phyloP scores from a whole-genome alignment of 768 basidiomycete species.

The Lentinula sp. region DNA sequence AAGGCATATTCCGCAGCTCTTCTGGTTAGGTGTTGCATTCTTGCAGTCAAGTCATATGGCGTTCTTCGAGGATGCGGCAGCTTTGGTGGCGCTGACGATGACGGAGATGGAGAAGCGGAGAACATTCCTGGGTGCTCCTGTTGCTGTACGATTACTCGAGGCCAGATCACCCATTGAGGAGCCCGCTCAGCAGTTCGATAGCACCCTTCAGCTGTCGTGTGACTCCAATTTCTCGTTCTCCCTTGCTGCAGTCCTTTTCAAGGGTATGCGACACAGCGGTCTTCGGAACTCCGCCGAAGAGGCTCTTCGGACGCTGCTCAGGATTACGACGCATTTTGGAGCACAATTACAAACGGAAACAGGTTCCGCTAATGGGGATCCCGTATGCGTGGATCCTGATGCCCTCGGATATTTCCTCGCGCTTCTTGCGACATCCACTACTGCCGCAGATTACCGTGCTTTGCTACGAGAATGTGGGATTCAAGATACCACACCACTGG shows the following conservation, averaged over 20 bases:
- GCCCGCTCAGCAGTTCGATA: constrained; percentile 65
- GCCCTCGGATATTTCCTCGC: constrained; percentile 77
- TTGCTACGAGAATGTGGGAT: constrained; percentile 62
- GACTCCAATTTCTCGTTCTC: constrained; percentile 77
- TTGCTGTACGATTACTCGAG: constrained; percentile 55
- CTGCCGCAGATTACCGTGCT: constrained; percentile 44
- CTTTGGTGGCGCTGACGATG: constrained; percentile 59
- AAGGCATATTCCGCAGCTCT: constrained; percentile 66
- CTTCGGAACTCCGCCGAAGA: constrained; percentile 57
- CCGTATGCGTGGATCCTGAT: constrained; percentile 39
- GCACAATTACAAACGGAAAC: constrained; percentile 13
- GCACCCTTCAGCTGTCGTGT: constrained; percentile 69
- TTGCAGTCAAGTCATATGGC: constrained; percentile 71
- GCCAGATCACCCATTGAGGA: constrained; percentile 61
- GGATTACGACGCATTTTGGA: constrained; percentile 39
- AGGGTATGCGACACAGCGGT: constrained; percentile 68
- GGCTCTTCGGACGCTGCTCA: constrained; percentile 56
- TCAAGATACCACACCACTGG: constrained; percentile 38
- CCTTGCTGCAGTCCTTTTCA: constrained; percentile 78
- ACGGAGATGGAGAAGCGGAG: constrained; percentile 59
- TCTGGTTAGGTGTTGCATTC: constrained; percentile 86
- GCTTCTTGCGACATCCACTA: constrained; percentile 63
- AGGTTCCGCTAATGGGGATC: constrained; percentile 28
- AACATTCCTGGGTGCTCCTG: constrained; percentile 46
- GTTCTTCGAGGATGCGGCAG: constrained; percentile 63